Evolutionary conservation across 2,329 filamentous ascomycete species (phyloP).

Genomic region (Geosmithia flava): DNA sequence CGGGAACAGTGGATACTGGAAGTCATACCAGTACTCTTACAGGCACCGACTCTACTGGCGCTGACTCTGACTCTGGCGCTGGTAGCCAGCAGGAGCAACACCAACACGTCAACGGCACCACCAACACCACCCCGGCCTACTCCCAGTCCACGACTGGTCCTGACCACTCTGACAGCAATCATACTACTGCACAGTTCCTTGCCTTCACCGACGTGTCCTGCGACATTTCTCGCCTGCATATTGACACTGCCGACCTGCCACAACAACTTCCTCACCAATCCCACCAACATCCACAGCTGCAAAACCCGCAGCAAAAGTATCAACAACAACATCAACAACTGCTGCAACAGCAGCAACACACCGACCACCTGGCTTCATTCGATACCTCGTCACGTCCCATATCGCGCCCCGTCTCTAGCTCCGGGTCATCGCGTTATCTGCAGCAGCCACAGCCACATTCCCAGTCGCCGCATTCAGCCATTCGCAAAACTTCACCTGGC

Average conservation of each 20-base stretch:
- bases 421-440: not conserved
- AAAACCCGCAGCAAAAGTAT: too few relatives aligned
- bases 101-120: not conserved
- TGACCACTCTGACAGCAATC: not conserved
- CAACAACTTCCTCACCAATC: slow-evolving; percentile 1
- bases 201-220: slow-evolving; percentile 27
- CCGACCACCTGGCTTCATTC: slow-evolving; percentile 2
- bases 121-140: not conserved
- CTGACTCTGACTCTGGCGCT: not conserved
- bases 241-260: slow-evolving; percentile 1
- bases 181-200: slow-evolving; percentile 10
- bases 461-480: slow-evolving; percentile 8
- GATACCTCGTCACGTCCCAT: not conserved
- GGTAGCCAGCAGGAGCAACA: not conserved
- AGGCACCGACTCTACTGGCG: not conserved
- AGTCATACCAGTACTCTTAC: not conserved
- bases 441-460: slow-evolving; percentile 5
- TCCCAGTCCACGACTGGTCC: not conserved
- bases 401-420: not conserved
- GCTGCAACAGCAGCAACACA: not conserved
- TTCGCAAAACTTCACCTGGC: slow-evolving; percentile 50
- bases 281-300: slow-evolving; percentile 10
- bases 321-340: slow-evolving; percentile 5
- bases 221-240: slow-evolving; percentile 23
- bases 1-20: too few relatives aligned